Base-by-base conservation (phyloP, 768 basidiomycete species). In the Russula ochroleuca region DNA sequence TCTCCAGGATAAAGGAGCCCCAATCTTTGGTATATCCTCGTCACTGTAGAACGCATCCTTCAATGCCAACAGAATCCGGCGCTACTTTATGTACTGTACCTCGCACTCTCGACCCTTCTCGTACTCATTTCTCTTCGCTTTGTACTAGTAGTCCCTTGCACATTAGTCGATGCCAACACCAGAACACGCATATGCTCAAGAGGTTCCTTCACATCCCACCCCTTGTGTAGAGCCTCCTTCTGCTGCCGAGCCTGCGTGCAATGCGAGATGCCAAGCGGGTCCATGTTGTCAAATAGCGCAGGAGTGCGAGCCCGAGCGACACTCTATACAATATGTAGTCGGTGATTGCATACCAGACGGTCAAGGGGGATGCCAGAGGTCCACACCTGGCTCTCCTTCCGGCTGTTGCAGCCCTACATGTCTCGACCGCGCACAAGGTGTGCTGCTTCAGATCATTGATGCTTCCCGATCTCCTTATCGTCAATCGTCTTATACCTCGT, bases 261-360 rank as follows among this genome's bases (percentile, higher is more conserved):
- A 60, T 33, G 49, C 21, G 7, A 31, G n/a, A 5, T 57, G 41
- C 2, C 45, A 52, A 2, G 25, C 7, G 15, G 25, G 0, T 17
- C 33, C 31, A 15, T 38, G 14, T 54, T n/a, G 52, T 51, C 65
- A 55, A 49, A 15, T 33, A 41, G 28, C 50, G 15, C 65, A 49
- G 35, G 56, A 21, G 8, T 15, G 57, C 23, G 55, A 48, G 9
- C 25, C 28, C 15, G 37, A 50, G 7, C 55, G 50, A 1, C 25
- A 21, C 19, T 5, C 37, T 21, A 37, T 52, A 31, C 47, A 53
- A 14, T 19, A 60, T 35, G 35, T 35, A 3, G 41, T 62, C n/a
- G 54, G 61, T 13, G 61, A 60, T n/a, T 51, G 61, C 43, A 59
- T 62, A n/a, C 57, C 61, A 31, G 60, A 66, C 21, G 57, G 53